Evolutionary conservation across 306 rosid genomes (phyloP).

Genomic region (Corylus heterophylla): DNA sequence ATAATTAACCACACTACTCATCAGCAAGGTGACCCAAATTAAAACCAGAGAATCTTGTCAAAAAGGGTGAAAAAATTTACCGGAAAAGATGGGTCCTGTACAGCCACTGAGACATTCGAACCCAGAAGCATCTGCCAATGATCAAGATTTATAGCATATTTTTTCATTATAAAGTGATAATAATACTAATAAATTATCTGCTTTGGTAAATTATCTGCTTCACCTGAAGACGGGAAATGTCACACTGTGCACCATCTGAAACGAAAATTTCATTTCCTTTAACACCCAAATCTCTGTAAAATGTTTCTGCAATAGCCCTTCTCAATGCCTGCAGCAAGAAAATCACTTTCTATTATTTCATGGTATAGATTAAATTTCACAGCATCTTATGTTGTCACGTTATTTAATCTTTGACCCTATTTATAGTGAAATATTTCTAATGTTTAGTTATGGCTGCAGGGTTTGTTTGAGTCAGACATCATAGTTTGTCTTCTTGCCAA

Average conservation of each 20-base stretch:
- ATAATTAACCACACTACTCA: background rate
- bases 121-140: conserved; percentile 51
- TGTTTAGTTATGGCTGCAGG: too few species aligned
- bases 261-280: conserved; percentile 53
- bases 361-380: too few species aligned
- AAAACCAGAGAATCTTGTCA: background rate
- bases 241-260: conserved; percentile 74
- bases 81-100: conserved; percentile 69
- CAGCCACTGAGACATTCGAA: conserved; percentile 52
- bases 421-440: too few species aligned
- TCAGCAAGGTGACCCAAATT: background rate
- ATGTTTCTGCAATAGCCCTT: conserved; percentile 49
- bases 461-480: too few species aligned
- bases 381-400: too few species aligned
- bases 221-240: conserved; percentile 66
- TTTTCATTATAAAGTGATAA: background rate
- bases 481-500: too few species aligned
- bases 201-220: background rate
- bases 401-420: too few species aligned
- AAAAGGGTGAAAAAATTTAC: conserved; percentile 27
- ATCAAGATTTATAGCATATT: background rate
- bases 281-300: conserved; percentile 42
- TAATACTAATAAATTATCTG: background rate
- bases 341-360: background rate
- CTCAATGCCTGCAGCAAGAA: conserved; percentile 40